Base-by-base conservation (phyloP, 805 yeast genomes). In the Lipomyces japonicus region DNA sequence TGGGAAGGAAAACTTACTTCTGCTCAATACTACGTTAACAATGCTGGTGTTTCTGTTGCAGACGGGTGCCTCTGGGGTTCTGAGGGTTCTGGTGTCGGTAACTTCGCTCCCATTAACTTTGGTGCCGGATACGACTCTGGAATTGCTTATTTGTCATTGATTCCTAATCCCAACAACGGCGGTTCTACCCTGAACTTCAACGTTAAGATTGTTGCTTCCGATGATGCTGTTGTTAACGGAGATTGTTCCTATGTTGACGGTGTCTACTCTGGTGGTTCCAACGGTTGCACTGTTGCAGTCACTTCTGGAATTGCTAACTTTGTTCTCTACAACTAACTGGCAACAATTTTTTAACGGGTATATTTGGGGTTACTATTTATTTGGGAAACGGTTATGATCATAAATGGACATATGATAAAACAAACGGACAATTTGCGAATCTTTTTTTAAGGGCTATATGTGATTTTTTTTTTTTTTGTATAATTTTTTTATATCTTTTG, bases 51-150 rank as follows among this genome's bases (percentile, higher is more conserved):
- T 61, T 77, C 87, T 46, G 76, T 75, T 66, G 84, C 83, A 69
- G 93, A 90, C 57, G 97, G 97, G 63, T 91, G 98, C 76, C 70
- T 85, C 62, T 91, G 98, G 98, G 95, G 97, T 69, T 68, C 79
- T 46, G 63, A 75, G 4, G 87, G 87, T 58, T 76, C 90, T 34
- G 84, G 82, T 63, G 71, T 86, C 59, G 98, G 98, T 74, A 91
- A 91, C 86, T 91, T 96, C 97, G 95, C 97, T 59, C 97, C 97
- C 63, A 76, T 91, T 61, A 86, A 84, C 72, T 76, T 93, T 63
- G 98, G 98, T 70, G 88, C 97, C 44, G 97, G 97, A 66, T 75
- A 77, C 71, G 74, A 86, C 54, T 70, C 67, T 61, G 86, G 86
- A 55, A 74, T 80, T 63, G 75, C 95, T 3, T 58, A 51, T 47